Evolutionary conservation across 1,139 yeast genomes (phyloP), one percentile per base, ranked within the genome.

Genomic region (Entelexis sorbosivorans): DNA sequence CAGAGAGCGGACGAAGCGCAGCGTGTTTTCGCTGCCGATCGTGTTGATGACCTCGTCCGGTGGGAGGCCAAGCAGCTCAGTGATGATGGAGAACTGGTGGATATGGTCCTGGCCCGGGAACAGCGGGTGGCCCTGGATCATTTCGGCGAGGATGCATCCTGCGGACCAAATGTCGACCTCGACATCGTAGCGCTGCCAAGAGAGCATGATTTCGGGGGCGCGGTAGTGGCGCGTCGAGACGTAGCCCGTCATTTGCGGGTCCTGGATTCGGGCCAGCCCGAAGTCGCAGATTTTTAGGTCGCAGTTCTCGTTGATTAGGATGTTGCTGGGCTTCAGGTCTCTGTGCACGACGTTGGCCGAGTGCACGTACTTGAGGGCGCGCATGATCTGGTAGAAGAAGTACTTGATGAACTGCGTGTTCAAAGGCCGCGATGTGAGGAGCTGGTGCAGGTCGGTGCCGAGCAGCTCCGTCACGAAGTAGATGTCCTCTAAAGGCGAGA

Each of bases 101-200:
- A 91, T 97, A 65, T 91, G 99, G 66, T 93, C 98, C 66, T 87
- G 88, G 48, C 99, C 99, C 0, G 98, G 98, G 76, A 91, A 91
- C 46, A 91, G 73, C 2, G 99, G 98, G 68, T 88, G 89, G n/a
- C 97, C 97, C 66, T 91, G 96, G 61, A 91, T 85, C 96, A 93
- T 91, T 68, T 91, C 99, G 13, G 97, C 95, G 64, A 91, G 85
- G 58, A 91, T 91, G 70, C 99, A 91, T 17, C 97, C 99, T n/a
- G 95, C 96, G 17, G 95, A 84, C 99, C 99, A 91, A 62, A 91
- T 84, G 67, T 91, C 99, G 39, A 93, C 98, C 69, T 91, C 97
- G n/a, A 88, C 83, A 65, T 91, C 97, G 70, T 91, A 91, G 68
- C 93, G 89, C 68, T 91, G 99, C 99, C 99, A 91, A 26, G 97